Percentiles rank a stretch among this genome's conserved stretches.
Conservation (phyloP, 257 asterid species). For the Galeopsis tetrahit region DNA sequence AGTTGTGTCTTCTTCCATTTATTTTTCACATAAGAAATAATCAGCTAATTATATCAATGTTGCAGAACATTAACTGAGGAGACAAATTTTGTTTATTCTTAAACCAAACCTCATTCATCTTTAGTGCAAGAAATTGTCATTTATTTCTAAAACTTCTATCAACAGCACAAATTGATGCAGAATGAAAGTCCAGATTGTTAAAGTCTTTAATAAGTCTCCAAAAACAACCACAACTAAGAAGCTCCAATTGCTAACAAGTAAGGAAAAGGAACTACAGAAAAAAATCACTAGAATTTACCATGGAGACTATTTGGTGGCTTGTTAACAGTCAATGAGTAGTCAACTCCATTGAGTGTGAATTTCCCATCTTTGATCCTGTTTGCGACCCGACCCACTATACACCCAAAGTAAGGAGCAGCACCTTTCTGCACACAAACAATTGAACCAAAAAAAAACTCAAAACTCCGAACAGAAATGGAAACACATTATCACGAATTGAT, state of each 20-base stretch:
- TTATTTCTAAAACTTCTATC: neutral
- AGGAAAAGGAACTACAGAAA: conserved; percentile 16
- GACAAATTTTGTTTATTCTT: neutral
- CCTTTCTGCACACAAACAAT: conserved; percentile 66
- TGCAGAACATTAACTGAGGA: neutral
- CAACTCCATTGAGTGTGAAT: conserved; percentile 71
- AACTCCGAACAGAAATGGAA: conserved; percentile 9
- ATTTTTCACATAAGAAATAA: conserved; percentile 13
- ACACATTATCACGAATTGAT: neutral
- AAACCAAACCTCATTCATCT: neutral
- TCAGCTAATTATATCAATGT: neutral
- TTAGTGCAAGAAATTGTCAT: neutral
- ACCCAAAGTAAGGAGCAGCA: conserved; percentile 87
- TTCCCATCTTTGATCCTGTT: conserved; percentile 93
- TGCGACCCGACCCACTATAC: conserved; percentile 99
- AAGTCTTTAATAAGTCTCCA: no score
- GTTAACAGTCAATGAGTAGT: conserved; percentile 77
- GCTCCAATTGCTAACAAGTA: neutral
- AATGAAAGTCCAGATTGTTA: neutral
- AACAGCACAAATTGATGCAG: neutral
- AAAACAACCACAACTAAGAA: neutral
- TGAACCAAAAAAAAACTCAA: conserved; percentile 15
- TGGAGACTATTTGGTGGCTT: conserved; percentile 96
- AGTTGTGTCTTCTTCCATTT: conserved; percentile 8
- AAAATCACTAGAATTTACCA: conserved; percentile 47